phyloP scores from a whole-genome alignment of 805 yeast species.

The Zygosaccharomyces gambellarensis region DNA sequence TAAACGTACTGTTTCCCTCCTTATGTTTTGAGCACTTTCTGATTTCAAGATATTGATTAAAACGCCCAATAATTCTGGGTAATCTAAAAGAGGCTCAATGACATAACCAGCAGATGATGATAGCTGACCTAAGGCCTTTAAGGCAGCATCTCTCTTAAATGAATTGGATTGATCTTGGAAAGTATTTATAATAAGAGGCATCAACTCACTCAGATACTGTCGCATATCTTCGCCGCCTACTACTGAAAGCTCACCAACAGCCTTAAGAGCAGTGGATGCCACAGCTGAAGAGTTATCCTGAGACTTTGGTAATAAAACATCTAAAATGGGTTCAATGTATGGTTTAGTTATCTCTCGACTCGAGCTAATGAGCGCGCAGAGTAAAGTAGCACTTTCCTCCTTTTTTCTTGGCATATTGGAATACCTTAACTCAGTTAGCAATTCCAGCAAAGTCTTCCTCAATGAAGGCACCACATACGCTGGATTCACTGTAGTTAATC shows the following conservation, averaged over 20 bases:
- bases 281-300: slow-evolving; percentile 72
- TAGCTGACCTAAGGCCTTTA: slow-evolving; percentile 80
- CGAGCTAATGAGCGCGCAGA: slow-evolving; percentile 68
- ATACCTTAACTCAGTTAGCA: slow-evolving; percentile 78
- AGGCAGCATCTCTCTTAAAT: slow-evolving; percentile 81
- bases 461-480: slow-evolving; percentile 93
- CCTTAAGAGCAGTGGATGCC: slow-evolving; percentile 77
- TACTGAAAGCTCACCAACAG: slow-evolving; percentile 82
- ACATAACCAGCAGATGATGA: slow-evolving; percentile 92
- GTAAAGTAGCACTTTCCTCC: slow-evolving; percentile 78
- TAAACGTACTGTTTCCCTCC: slow-evolving; percentile 83
- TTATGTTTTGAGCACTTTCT: slow-evolving; percentile 66
- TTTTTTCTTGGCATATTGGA: slow-evolving; percentile 69
- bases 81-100: slow-evolving; percentile 84
- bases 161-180: slow-evolving; percentile 91
- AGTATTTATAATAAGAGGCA: slow-evolving; percentile 84
- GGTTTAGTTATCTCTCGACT: slow-evolving; percentile 84
- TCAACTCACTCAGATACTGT: slow-evolving; percentile 64
- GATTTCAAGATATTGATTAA: slow-evolving; percentile 76
- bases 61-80: slow-evolving; percentile 82
- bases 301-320: slow-evolving; percentile 72
- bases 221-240: slow-evolving; percentile 85
- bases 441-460: slow-evolving; percentile 78
- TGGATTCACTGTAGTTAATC: slow-evolving; percentile 82
- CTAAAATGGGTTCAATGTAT: slow-evolving; percentile 85